These are phyloP conservation scores for Ogataea hybrid DNA, from an alignment of 1,139 yeast genomes.

Conservation along the genomic window DNA sequence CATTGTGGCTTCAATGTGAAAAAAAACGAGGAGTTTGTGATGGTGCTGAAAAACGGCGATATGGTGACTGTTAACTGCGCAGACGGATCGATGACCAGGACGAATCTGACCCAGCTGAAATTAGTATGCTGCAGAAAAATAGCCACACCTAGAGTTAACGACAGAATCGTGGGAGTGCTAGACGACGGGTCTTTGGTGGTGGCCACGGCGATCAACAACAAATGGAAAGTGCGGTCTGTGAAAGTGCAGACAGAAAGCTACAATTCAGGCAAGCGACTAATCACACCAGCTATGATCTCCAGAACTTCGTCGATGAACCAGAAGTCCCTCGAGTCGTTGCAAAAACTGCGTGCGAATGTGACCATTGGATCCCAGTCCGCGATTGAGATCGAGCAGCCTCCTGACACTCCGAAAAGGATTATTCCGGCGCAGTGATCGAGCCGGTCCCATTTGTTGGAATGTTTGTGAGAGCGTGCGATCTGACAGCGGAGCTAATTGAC, in stretches of 20 bases:
- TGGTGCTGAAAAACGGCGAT: conserved; percentile 43
- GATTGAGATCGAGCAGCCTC: conserved; percentile 8
- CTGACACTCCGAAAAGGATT: conserved; percentile 8
- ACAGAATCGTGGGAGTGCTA: conserved; percentile 61
- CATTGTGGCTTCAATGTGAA: conserved; percentile 21
- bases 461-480: conserved; percentile 56
- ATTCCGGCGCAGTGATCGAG: conserved; percentile 35
- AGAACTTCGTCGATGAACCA: conserved; percentile 23
- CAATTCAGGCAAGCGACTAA: conserved; percentile 40
- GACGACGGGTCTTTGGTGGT: conserved; percentile 53
- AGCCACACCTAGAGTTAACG: conserved; percentile 71
- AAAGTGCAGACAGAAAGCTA: conserved; percentile 46
- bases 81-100: conserved; percentile 41
- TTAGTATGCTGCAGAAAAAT: conserved; percentile 54
- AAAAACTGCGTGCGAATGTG: conserved; percentile 15
- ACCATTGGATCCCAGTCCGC: conserved; percentile 10
- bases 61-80: conserved; percentile 47
- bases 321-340: conserved; percentile 19
- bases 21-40: conserved; percentile 37
- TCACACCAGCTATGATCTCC: conserved; percentile 37
- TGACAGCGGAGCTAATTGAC: conserved; percentile 66
- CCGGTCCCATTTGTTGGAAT: conserved; percentile 69
- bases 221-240: conserved; percentile 59
- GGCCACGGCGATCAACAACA: conserved; percentile 62
- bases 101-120: conserved; percentile 29